These are phyloP conservation scores for Botrytis byssoidea DNA, from an alignment of 2,329 filamentous ascomycete genomes.

Conservation along the genomic window DNA sequence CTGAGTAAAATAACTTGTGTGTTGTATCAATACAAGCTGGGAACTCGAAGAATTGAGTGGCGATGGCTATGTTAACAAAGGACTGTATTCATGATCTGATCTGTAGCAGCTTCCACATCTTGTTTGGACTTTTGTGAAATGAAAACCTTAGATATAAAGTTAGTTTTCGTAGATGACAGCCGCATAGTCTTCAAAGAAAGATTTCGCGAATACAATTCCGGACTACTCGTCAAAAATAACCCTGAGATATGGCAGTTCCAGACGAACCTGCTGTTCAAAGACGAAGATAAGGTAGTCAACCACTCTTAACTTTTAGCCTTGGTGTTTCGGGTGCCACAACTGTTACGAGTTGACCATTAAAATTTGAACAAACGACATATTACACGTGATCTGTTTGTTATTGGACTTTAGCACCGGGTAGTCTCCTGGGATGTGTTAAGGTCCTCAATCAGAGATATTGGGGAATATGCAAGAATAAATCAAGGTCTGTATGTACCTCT, in stretches of 20 bases:
- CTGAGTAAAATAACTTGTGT: not conserved
- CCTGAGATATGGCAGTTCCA: no score
- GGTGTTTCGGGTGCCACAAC: not conserved
- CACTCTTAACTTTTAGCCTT: not conserved
- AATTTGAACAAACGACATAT: no score
- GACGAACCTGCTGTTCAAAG: no score
- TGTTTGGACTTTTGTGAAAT: not conserved
- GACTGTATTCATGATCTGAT: not conserved
- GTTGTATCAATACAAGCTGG: not conserved
- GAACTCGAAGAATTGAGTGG: not conserved
- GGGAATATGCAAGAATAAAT: no score
- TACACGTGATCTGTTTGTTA: not conserved
- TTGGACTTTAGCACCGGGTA: not conserved
- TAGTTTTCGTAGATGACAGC: not conserved
- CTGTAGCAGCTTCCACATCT: not conserved
- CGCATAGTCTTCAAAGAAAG: not conserved
- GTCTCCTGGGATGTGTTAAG: rapidly evolving
- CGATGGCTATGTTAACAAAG: not conserved
- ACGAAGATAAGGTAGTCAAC: not conserved
- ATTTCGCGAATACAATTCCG: no score
- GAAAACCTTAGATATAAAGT: rapidly evolving
- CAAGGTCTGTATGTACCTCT: no score
- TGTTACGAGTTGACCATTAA: not conserved
- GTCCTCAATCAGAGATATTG: not conserved
- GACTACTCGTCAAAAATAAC: rapidly evolving